Evolutionary conservation across 2,329 filamentous ascomycete genomes (phyloP).

Genomic region (Colletotrichum zoysiae): DNA sequence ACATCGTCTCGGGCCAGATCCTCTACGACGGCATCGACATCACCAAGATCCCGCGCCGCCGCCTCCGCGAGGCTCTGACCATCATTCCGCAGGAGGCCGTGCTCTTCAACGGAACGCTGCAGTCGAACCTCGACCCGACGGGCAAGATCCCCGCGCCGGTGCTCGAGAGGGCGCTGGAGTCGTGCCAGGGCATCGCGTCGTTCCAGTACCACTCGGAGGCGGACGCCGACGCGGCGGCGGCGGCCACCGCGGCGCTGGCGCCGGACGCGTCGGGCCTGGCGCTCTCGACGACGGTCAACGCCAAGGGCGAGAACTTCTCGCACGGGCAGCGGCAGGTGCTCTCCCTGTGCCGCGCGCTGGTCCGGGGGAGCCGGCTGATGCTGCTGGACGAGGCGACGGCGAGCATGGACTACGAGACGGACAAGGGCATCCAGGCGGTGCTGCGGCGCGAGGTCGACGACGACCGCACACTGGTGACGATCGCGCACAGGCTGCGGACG

Average conservation of each 20-base stretch:
- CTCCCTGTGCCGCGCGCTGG: conserved; percentile 67
- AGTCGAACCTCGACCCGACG: conserved; percentile 74
- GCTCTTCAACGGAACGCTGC: conserved; percentile 66
- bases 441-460: conserved; percentile 62
- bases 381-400: conserved; percentile 71
- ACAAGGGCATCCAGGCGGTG: conserved; percentile 67
- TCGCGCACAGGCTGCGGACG: conserved; percentile 69
- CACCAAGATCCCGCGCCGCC: conserved; percentile 61
- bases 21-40: conserved; percentile 69
- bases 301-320: conserved; percentile 67
- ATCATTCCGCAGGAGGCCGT: conserved; percentile 72
- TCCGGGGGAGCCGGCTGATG: conserved; percentile 67
- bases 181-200: conserved; percentile 71
- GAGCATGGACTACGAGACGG: conserved; percentile 70
- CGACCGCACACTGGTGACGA: conserved; percentile 67
- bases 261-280: conserved; percentile 46
- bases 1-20: conserved; percentile 64
- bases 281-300: conserved; percentile 62
- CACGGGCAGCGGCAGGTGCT: conserved; percentile 71
- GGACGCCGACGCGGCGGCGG: conserved; percentile 48
- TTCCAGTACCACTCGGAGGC: conserved; percentile 57
- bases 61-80: conserved; percentile 66
- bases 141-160: conserved; percentile 64
- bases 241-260: conserved; percentile 32
- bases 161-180: conserved; percentile 70